Evolutionary conservation across 495 filamentous ascomycete genomes (phyloP), one percentile per base, ranked within the genome.

Genomic region (Lasiosphaeria ovina): DNA sequence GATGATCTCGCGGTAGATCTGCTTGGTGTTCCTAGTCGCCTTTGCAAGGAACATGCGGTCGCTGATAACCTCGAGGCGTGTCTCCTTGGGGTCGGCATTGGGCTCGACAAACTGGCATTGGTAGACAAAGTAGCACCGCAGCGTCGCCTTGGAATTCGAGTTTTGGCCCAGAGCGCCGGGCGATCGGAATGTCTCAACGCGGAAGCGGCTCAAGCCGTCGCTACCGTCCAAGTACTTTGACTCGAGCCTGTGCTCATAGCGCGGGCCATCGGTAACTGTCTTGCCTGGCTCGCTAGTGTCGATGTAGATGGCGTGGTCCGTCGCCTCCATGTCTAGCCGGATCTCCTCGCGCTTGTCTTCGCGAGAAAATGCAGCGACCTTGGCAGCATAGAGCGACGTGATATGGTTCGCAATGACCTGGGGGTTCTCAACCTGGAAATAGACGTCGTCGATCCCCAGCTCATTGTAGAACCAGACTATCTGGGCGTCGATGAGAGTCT

Each of bases 101-200:
- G 84, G 74, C 55, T 87, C 84, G 63, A 86, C 88, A 69, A 97
- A 98, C 66, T 88, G 83, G 72, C 93, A 96, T 75, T 96, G 89
- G 75, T 98, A 98, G 57, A 98, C 92, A 69, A 98, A 98, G 78
- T 98, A 98, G 77, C 94, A 98, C 58, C 94, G 89, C 47, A 98
- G 80, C 57, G 93, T 89, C 54, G 92, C 85, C 70, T 91, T 87
- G 38, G 80, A 82, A 55, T 77, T 66, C 14, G 73, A 63, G 36
- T 72, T 73, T 55, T 79, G 73, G 6, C 77, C 78, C 53, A 87
- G 62, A 59, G 89, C 86, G 10, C 89, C 89, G 3, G 91, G 92
- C 0, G 94, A 98, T 51, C 94, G 88, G 83, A 98, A 98, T 40
- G 92, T 96, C 80, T 98, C 94, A 35, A 98, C 91, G 32, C 94